phyloP scores from a whole-genome alignment of 208 protist genomes.

The Blechomonas ayalai region DNA sequence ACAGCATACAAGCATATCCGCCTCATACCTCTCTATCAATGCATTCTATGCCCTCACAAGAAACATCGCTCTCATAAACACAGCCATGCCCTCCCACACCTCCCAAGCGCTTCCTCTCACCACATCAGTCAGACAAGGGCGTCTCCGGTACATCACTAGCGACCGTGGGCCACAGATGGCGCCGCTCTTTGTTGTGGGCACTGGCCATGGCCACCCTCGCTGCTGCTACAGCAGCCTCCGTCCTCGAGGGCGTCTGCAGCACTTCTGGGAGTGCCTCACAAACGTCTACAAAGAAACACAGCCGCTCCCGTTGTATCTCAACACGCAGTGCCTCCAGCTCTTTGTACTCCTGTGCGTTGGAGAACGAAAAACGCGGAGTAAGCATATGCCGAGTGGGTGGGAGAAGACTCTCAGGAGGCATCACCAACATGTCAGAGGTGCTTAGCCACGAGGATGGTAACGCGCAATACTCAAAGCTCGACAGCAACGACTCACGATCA shows the following conservation, averaged over 20 bases:
- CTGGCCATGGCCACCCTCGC: too few relatives aligned
- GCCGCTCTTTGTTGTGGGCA: too few relatives aligned
- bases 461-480: slow-evolving; percentile 36
- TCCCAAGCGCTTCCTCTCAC: too few relatives aligned
- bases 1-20: too few relatives aligned
- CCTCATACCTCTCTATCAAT: too few relatives aligned
- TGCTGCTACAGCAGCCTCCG: neutral
- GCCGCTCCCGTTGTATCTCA: slow-evolving; percentile 28
- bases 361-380: slow-evolving; percentile 63
- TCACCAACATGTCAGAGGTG: slow-evolving; percentile 15
- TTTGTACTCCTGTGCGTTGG: slow-evolving; percentile 45
- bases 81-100: too few relatives aligned
- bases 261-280: slow-evolving; percentile 7
- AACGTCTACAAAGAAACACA: slow-evolving; percentile 8
- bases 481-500: slow-evolving; percentile 25
- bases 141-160: too few relatives aligned
- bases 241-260: neutral
- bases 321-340: slow-evolving; percentile 43
- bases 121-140: too few relatives aligned
- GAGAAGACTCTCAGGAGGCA: slow-evolving; percentile 24
- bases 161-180: too few relatives aligned
- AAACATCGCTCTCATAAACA: too few relatives aligned
- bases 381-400: slow-evolving; percentile 57
- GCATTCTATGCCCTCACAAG: too few relatives aligned
- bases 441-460: slow-evolving; percentile 47